Base-by-base conservation (phyloP, 169 alveolate genomes). In the Plasmodium billcollinsi region DNA sequence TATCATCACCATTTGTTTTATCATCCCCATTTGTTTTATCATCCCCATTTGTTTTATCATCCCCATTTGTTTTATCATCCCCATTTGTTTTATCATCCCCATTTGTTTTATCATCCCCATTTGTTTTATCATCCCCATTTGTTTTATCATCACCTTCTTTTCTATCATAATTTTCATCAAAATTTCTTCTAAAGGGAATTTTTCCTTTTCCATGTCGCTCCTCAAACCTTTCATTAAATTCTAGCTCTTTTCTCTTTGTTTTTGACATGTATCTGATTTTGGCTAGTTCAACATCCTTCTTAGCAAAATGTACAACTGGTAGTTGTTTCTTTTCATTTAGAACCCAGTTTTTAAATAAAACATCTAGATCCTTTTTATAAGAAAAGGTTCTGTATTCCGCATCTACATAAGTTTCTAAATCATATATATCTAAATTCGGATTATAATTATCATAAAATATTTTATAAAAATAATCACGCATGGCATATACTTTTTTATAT, bases 401-500 rank as follows among this genome's bases (percentile, higher is more conserved):
- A 86, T 86, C 92, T 43, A 86, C 14, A 73, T 47, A 86, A 7
- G 92, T 86, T 86, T 86, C 92, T 18, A 86, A 61, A 11, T 86
- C 76, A 15, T 86, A 86, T 39, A 86, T 20, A 54, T 86, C 92
- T 18, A 86, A 15, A 86, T 86, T 86, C 0, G 92, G 92, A 29
- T 86, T 86, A 50, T 86, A 86, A 86, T 86, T 61, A 62, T 86
- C 58, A 86, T 86, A 86, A 65, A 49, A 21, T 11, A 86, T 21
- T 20, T 15, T 86, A 74, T 86, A 86, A 71, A 86, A 86, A 67
- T 59, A 86, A 54, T 86, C 92, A 11, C 92, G 67, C 92, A 86
- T 86, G 18, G 92, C 92, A 65, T 86, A 86, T 6, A 86, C 88
- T 56, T 86, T 86, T 39, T 86, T 86, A 43, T 86, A 86, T 52